Conservation (phyloP, 2,329 filamentous ascomycete species). For the Mollisia scopiformis region DNA sequence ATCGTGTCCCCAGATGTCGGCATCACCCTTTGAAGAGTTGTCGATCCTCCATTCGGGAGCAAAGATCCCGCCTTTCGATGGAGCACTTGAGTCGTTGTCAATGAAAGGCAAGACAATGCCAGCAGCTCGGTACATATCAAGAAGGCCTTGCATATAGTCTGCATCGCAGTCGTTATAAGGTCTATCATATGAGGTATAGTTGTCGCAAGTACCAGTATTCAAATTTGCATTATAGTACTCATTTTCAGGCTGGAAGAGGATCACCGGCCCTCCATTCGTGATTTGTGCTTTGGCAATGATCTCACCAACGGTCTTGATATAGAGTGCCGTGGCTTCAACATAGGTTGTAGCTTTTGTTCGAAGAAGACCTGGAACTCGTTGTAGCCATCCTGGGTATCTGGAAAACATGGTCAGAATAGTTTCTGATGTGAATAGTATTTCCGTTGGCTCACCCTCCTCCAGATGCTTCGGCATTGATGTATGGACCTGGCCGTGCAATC, state of each 20-base stretch:
- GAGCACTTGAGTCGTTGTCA: slow-evolving; percentile 63
- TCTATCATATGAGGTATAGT: neutral
- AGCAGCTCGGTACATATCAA: slow-evolving; percentile 41
- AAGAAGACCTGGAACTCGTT: slow-evolving; percentile 62
- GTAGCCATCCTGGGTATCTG: slow-evolving; percentile 65
- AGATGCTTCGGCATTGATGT: slow-evolving; percentile 75
- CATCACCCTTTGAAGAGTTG: slow-evolving; percentile 9
- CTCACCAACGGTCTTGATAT: slow-evolving; percentile 60
- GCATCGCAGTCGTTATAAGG: slow-evolving; percentile 54
- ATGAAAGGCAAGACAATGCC: slow-evolving; percentile 75
- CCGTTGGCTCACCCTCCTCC: slow-evolving; percentile 56
- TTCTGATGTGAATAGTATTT: neutral
- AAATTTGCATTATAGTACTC: slow-evolving; percentile 59
- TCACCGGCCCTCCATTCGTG: slow-evolving; percentile 75
- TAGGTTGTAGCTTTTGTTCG: slow-evolving; percentile 64
- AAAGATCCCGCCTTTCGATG: neutral
- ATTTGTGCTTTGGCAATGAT: slow-evolving; percentile 76
- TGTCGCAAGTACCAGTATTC: neutral
- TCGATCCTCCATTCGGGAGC: slow-evolving; percentile 16
- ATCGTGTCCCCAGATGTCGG: slow-evolving; percentile 37
- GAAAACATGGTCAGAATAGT: neutral
- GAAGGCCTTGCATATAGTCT: slow-evolving; percentile 67
- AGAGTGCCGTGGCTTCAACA: slow-evolving; percentile 66
- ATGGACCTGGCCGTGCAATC: slow-evolving; percentile 70
- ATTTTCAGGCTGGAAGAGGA: slow-evolving; percentile 79